phyloP scores from a whole-genome alignment of 768 basidiomycete genomes.

The Auriscalpium microsporum region DNA sequence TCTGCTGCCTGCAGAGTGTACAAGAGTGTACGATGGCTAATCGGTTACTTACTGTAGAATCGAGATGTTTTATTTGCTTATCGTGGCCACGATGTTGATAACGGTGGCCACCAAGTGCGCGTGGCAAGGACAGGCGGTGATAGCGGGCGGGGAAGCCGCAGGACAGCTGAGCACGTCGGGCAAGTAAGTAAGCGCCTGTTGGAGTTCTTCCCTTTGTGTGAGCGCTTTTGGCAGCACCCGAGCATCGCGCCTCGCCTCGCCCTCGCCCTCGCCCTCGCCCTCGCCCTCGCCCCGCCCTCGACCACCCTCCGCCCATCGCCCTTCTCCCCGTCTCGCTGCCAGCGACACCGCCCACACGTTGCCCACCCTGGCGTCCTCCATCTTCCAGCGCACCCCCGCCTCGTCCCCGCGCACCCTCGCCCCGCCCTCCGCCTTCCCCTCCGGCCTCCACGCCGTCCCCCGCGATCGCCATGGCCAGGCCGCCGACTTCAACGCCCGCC shows the following conservation, averaged over 20 bases:
- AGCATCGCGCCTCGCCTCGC: not conserved
- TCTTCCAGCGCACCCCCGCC: conserved; percentile 39
- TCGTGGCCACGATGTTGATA: not conserved
- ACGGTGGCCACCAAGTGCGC: too few relatives aligned
- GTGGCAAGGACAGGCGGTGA: too few relatives aligned
- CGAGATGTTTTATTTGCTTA: not conserved
- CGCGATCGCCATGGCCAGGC: conserved; percentile 34
- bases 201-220: too few relatives aligned
- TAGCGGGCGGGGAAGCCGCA: too few relatives aligned
- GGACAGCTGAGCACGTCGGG: not conserved
- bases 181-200: not conserved
- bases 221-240: too few relatives aligned
- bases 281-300: not conserved
- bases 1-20: not conserved
- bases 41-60: not conserved
- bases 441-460: conserved; percentile 49
- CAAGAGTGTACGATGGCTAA: not conserved
- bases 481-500: conserved; percentile 30
- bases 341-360: not conserved
- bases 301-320: not conserved
- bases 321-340: not conserved
- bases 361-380: conserved; percentile 49
- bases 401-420: conserved; percentile 34
- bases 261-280: not conserved
- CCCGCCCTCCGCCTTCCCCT: conserved; percentile 39